Evolutionary conservation across 257 asterid species (phyloP).

Genomic region (Nicotiana noctiflora): DNA sequence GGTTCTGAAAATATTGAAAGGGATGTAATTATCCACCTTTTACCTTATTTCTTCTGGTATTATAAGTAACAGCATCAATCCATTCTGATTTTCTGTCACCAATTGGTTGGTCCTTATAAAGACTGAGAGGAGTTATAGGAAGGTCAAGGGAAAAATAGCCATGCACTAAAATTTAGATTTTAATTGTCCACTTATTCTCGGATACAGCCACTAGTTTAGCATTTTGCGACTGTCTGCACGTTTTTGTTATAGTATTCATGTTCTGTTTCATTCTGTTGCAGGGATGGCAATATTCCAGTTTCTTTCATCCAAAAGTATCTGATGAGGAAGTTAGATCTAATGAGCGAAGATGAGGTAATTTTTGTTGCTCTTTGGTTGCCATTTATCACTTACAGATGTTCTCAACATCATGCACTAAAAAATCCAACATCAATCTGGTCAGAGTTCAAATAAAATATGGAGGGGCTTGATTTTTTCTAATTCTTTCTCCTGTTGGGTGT

Average conservation of each 20-base stretch:
- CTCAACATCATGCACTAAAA: neutral
- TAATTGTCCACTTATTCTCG: neutral
- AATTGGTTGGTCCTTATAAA: constrained; percentile 1
- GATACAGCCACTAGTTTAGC: constrained; percentile 1
- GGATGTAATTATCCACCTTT: neutral
- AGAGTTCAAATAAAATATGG: neutral
- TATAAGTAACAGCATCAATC: neutral
- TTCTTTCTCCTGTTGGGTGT: neutral
- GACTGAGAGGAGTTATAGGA: neutral
- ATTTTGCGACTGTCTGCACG: neutral
- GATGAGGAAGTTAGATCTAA: constrained; percentile 52
- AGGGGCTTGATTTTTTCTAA: neutral
- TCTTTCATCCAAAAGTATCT: constrained; percentile 52
- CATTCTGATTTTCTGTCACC: neutral
- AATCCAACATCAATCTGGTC: neutral
- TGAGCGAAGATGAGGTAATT: constrained; percentile 74
- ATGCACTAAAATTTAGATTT: neutral
- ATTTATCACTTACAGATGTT: neutral
- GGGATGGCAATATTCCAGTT: constrained; percentile 75
- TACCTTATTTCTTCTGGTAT: neutral
- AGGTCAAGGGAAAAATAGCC: neutral
- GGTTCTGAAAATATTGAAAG: neutral
- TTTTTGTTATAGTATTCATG: neutral
- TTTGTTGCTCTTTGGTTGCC: neutral
- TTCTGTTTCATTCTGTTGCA: constrained; percentile 24